Evolutionary conservation across 305 asterid species (phyloP), one percentile per base, ranked within the genome.

Genomic region (Plantago lanceolata): DNA sequence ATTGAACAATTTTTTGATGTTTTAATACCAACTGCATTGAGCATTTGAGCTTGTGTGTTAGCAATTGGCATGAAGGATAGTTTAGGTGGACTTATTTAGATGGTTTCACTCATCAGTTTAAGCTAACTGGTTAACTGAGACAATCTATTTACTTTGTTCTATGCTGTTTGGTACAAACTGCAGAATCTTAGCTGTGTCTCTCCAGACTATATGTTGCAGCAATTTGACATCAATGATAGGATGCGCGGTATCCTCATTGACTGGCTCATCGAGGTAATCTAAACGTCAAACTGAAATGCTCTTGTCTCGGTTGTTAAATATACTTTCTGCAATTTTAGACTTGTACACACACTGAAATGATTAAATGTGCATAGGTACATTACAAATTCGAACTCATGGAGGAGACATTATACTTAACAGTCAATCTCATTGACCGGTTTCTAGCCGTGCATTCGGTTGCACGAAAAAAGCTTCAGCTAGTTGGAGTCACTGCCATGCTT

Each of bases 331-430:
- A 56, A 20, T 47, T 37, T 43, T 16, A 37, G 8, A 13, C 6
- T 45, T 2, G 48, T 16, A 50, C 24, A 47, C 20, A 45, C 24
- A 55, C 8, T n/a, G 37, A 33, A 6, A 35, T 17, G 8, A 12
- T 40, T 50, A 3, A 48, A 56, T 59, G 51, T 40, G 18, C 15
- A 28, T 65, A 85, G 90, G 95, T 86, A 66, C 92, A 87, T 72
- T 83, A 85, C 85, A 87, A 85, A 74, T 87, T 87, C 19, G 95
- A 87, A 43, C 81, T 87, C 68, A 75, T 85, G 90, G 93, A 85
- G 6, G 93, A 85, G 85, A 87, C 93, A 0, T 60, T 87, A 28
- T 85, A 81, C 18, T 71, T 87, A 47, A 87, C 85, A 0, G 82
- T 87, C 64, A 83, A 79, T 68, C 81, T 87, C 72, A 81, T 87